Evolutionary conservation across 148 eudicot species (phyloP), one percentile per base, ranked within the genome.

Genomic region (Camellia lanceoleosa): DNA sequence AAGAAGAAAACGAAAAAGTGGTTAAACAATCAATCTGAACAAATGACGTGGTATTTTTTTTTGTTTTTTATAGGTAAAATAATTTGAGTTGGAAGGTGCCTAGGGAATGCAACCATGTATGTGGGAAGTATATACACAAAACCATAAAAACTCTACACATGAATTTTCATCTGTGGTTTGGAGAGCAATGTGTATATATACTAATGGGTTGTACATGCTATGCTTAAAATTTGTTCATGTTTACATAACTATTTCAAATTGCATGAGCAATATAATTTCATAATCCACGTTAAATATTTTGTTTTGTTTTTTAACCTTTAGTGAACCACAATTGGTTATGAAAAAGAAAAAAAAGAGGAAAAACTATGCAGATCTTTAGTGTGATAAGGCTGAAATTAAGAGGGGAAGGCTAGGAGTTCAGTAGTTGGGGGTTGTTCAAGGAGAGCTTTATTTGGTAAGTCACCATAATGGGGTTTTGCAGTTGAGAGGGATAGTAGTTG

Each of bases 401-500:
- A 49, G 52, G 46, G 54, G 55, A 68, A 46, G 73, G 38, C n/a
- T 70, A 44, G 54, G 73, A 70, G 46, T 70, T 16, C 23, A 20
- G 7, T 46, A 18, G 73, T 44, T 18, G 13, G 54, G 52, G 42
- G 54, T 20, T 70, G 55, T 70, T 70, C 10, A 55, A 55, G 8
- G 11, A 55, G 13, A 44, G 73, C 55, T 70, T 70, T 70, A 23
- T 69, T 68, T 44, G 73, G 41, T 63, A 63, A 60, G 68, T 20
- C 3, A 41, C 68, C 15, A 23, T 62, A 30, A 19, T 63, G 10
- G 42, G 23, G 68, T 20, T 63, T 63, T 63, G 68, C 68, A 63
- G 66, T 62, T 62, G 66, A 62, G 38, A 62, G 66, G 41, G 68
- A 63, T 20, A 63, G 68, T 5, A 3, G 42, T 63, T 20, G 13